phyloP scores from a whole-genome alignment of 176 grass and related monocot genomes.

The Elaeis guineensis region DNA sequence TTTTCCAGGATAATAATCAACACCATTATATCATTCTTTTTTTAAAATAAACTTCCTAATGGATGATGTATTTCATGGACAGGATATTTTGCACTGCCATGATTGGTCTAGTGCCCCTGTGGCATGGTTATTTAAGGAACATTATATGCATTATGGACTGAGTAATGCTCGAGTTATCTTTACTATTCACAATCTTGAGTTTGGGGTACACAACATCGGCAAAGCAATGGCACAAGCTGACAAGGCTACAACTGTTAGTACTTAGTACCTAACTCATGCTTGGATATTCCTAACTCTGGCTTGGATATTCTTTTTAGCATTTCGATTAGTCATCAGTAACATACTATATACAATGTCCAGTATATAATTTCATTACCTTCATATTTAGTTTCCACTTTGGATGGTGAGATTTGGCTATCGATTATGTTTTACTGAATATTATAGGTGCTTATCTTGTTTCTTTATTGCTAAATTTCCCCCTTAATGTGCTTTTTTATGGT shows the following conservation, averaged over 20 bases:
- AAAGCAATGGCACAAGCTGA: conserved; percentile 68
- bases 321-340: too few relatives aligned
- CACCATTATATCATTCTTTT: too few relatives aligned
- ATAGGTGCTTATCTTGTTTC: too few relatives aligned
- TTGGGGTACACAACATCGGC: conserved; percentile 70
- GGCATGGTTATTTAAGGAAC: conserved; percentile 90
- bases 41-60: too few relatives aligned
- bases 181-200: conserved; percentile 98
- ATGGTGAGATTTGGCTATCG: too few relatives aligned
- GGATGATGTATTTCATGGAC: conserved; percentile 7
- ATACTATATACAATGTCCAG: too few relatives aligned
- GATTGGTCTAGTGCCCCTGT: conserved; percentile 96
- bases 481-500: too few relatives aligned
- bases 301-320: background rate
- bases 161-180: conserved; percentile 72
- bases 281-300: background rate
- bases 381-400: too few relatives aligned
- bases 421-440: too few relatives aligned
- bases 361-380: too few relatives aligned
- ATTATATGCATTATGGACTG: conserved; percentile 57
- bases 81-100: conserved; percentile 99
- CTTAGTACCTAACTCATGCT: conserved; percentile 18
- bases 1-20: too few relatives aligned
- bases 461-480: too few relatives aligned
- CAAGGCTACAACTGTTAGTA: conserved; percentile 92